Evolutionary conservation across 768 basidiomycete genomes (phyloP).

Genomic region (Hericium alpestre): DNA sequence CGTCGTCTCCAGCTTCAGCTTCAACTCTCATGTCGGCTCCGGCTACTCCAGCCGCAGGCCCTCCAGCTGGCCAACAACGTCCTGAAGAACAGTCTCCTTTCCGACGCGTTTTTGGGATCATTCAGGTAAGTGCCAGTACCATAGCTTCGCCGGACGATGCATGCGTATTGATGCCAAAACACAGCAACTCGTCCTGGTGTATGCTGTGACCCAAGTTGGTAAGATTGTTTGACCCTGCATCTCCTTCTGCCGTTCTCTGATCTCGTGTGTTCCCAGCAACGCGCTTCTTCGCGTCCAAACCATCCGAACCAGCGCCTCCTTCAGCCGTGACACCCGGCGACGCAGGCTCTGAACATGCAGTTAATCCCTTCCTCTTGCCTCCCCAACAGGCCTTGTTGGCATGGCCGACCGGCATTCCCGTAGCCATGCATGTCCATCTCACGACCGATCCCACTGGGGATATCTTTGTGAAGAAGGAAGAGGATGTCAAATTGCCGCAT

Average conservation of each 20-base stretch:
- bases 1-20: not conserved
- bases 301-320: constrained; percentile 22
- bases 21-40: not conserved
- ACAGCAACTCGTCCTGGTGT: constrained; percentile 63
- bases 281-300: constrained; percentile 31
- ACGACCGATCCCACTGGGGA: constrained; percentile 55
- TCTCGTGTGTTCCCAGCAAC: constrained; percentile 25
- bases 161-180: too few species aligned
- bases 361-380: constrained; percentile 40
- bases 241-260: constrained; percentile 1
- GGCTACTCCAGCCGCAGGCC: not conserved
- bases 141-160: too few species aligned
- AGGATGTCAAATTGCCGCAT: constrained; percentile 43
- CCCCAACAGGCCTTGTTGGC: constrained; percentile 44
- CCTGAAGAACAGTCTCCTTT: constrained; percentile 26
- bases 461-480: constrained; percentile 42
- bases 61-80: constrained; percentile 7
- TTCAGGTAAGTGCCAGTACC: constrained; percentile 28
- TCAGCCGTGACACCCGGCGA: constrained; percentile 16
- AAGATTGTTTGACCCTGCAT: constrained; percentile 13
- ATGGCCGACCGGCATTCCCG: constrained; percentile 49
- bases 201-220: constrained; percentile 59
- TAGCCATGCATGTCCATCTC: constrained; percentile 67
- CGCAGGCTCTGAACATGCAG: constrained; percentile 7
- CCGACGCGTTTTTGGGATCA: constrained; percentile 26